A percentile compares a stretch with the other conserved stretches of the same genome.
Conservation (phyloP, 176 grass and related monocot species). For the Oryza nivara region DNA sequence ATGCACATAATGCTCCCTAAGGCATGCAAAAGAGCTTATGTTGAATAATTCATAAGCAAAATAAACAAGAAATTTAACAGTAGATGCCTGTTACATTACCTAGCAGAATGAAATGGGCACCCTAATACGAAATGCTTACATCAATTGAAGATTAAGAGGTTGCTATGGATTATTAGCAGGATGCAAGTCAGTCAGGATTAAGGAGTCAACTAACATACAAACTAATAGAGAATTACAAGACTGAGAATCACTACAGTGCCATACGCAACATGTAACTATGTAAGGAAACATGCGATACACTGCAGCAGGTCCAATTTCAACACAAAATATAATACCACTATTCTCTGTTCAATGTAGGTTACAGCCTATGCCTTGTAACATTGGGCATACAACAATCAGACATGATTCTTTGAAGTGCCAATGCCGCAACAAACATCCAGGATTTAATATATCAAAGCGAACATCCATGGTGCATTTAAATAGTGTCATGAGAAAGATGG, state of each 20-base stretch:
- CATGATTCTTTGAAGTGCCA: neutral
- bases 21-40: neutral
- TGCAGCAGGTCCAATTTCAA: neutral
- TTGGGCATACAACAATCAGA: neutral
- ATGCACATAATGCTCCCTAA: neutral
- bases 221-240: slow-evolving; percentile 9
- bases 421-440: neutral
- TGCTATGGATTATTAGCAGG: neutral
- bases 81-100: neutral
- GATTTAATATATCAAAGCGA: neutral
- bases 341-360: slow-evolving; percentile 21
- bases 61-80: neutral
- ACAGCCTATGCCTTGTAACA: neutral
- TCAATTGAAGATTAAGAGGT: neutral
- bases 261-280: neutral
- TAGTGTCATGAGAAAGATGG: neutral
- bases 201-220: neutral
- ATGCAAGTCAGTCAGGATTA: neutral
- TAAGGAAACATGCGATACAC: neutral
- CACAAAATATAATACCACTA: neutral
- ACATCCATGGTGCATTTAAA: slow-evolving; percentile 4
- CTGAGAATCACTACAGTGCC: neutral
- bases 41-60: slow-evolving; percentile 4
- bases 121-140: neutral
- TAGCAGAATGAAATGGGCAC: neutral